phyloP scores from a whole-genome alignment of 257 asterid species.

The Echites panduratus region DNA sequence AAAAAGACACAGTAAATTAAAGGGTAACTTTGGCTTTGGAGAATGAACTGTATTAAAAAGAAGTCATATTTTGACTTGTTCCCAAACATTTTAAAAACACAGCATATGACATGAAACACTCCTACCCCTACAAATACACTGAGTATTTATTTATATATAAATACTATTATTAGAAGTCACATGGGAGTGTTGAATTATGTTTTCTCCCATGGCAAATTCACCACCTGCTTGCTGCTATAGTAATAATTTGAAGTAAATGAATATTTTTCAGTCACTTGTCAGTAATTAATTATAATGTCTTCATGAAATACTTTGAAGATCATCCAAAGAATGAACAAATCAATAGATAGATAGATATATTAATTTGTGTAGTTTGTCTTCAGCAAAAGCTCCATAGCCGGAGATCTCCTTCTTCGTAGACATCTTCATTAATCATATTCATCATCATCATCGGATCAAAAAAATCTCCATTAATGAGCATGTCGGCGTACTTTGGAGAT shows the following conservation, averaged over 20 bases:
- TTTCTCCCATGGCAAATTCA: neutral
- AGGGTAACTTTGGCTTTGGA: too few species aligned
- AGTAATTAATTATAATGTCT: conserved; percentile 23
- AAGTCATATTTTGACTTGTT: neutral
- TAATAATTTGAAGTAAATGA: neutral
- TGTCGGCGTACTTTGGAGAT: conserved; percentile 61
- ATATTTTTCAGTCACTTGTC: conserved; percentile 4
- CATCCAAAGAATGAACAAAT: conserved; percentile 25
- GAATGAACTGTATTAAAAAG: neutral
- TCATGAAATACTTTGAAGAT: conserved; percentile 33
- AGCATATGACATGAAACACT: neutral
- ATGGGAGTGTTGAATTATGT: neutral
- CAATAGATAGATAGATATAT: neutral
- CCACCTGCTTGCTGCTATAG: neutral
- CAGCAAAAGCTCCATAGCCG: conserved; percentile 79
- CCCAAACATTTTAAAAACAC: neutral
- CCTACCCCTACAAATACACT: too few species aligned
- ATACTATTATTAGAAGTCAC: neutral
- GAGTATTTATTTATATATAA: too few species aligned
- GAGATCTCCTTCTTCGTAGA: conserved; percentile 50
- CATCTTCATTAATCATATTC: conserved; percentile 28
- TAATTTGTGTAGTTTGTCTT: neutral
- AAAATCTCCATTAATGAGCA: conserved; percentile 52
- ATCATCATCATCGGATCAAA: conserved; percentile 44
- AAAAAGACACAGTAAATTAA: too few species aligned